Evolutionary conservation across 2,329 filamentous ascomycete species (phyloP), one percentile per base, ranked within the genome.

Genomic region (Aspergillus ibericus): DNA sequence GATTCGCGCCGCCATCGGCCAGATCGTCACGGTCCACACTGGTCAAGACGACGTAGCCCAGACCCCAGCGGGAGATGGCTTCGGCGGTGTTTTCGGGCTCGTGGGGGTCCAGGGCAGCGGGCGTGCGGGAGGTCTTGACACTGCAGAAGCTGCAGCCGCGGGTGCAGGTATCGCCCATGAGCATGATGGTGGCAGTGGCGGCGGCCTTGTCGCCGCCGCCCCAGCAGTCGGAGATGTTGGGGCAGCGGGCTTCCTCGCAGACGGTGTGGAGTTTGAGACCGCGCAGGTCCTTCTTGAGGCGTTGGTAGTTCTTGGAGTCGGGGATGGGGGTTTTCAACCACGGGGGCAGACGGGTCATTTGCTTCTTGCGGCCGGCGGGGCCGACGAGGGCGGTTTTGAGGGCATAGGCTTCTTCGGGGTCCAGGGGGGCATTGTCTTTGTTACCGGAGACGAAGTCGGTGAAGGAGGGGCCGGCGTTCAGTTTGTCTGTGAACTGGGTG

Each of bases 161-260:
- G 16, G 95, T 99, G 78, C 95, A 99, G 8, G 93, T 98, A 76
- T 99, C 95, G 64, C 95, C 95, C 93, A 98, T 98, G 49, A 99
- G 81, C 95, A 99, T 99, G 77, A 99, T 98, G 10, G 95, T 99
- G 2, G 95, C 95, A 32, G 95, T 99, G 4, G 95, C 95, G 25
- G 92, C 89, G 65, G 87, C 88, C 80, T 96, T 96, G 75, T 89
- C 86, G 72, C 83, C 87, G 34, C 95, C 95, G 61, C 95, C 95
- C 95, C 95, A 99, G 81, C 95, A 99, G 75, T 98, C 93, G 63
- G 90, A 92, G 61, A 99, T 96, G 77, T 99, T 99, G 61, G 95
- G 95, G 77, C 95, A 99, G 65, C 92, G 87, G 1, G 95, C 95
- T 80, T 99, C 95, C 79, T 99, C 95, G 77, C 95, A 99, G 15